Conservation (phyloP, 2,329 filamentous ascomycete genomes). For the Claviceps citrina region DNA sequence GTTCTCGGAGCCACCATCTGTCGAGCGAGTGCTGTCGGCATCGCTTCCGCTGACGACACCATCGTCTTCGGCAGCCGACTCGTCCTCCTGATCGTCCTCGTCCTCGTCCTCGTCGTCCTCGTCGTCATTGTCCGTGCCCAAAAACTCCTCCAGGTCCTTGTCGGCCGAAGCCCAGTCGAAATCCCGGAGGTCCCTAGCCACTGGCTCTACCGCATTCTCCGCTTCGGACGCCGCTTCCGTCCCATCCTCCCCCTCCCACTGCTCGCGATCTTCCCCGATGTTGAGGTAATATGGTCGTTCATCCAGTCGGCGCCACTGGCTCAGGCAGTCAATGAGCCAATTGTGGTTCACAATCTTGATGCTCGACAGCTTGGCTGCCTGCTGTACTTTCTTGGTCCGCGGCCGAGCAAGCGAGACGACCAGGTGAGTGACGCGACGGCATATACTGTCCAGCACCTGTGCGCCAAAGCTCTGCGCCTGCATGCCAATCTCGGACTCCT, state of each 20-base stretch:
- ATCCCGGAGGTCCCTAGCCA: constrained; percentile 31
- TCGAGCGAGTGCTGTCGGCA: constrained; percentile 15
- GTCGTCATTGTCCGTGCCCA: constrained; percentile 37
- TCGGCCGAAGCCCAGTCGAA: constrained; percentile 36
- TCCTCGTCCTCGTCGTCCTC: constrained; percentile 10
- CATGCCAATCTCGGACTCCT: constrained; percentile 69
- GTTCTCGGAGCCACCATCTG: constrained; percentile 12
- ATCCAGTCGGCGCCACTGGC: constrained; percentile 66
- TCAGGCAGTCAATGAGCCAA: constrained; percentile 77
- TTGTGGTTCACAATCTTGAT: constrained; percentile 86
- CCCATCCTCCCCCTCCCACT: constrained; percentile 23
- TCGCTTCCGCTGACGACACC: constrained; percentile 9
- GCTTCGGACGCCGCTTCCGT: constrained; percentile 18
- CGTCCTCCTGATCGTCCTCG: neutral
- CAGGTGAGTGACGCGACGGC: constrained; percentile 53
- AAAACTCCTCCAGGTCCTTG: constrained; percentile 61
- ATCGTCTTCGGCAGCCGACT: neutral
- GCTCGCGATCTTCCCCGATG: constrained; percentile 55
- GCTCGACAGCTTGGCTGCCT: constrained; percentile 61
- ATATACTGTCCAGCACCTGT: constrained; percentile 39
- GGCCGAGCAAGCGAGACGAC: constrained; percentile 56
- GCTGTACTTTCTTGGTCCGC: constrained; percentile 79
- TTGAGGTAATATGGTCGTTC: constrained; percentile 65
- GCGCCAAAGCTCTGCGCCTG: constrained; percentile 83
- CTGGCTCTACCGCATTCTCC: constrained; percentile 16